Evolutionary conservation across 495 filamentous ascomycete genomes (phyloP), one percentile per base, ranked within the genome.

Genomic region (Delitschia confertaspora): DNA sequence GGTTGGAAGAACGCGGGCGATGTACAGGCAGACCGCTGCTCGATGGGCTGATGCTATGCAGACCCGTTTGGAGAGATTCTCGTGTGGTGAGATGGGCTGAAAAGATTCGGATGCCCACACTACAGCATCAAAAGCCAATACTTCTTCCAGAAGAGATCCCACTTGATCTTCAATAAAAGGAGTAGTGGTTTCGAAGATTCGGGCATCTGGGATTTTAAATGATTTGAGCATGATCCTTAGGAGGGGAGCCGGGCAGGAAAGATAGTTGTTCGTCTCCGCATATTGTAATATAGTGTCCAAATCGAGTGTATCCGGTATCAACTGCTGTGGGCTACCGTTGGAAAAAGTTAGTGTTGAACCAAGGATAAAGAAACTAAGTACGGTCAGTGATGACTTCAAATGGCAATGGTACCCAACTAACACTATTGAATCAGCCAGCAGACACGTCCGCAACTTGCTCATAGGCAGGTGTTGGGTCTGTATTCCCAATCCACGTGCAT

Each of bases 231-330:
- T 51, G 20, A 56, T 47, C 6, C 38, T 6, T 7, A 56, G 42
- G 7, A 56, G 47, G 6, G 47, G 37, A 16, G 21, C 42, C 6
- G 52, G 52, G 18, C 42, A 56, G 11, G 52, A 56, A 1, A 56
- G 38, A 23, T 47, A 56, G 42, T 56, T 56, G 47, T 56, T 56
- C 10, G 42, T 43, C 24, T 56, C 47, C 3, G 52, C 52, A 24
- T 47, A 51, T 11, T 43, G 32, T 3, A 56, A 26, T 6, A 56
- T 43, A 7, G 52, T 30, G n/a, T 41, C 22, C 3, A 46, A 14
- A 9, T 49, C 46, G 30, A 55, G 38, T 17, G 22, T 35, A 20
- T 41, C 19, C 5, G 39, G 40, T 2, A 42, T 27, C 6, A 50
- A 32, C 22, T 29, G 44, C 10, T 33, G 10, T 3, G 39, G 29